Percentiles rank a stretch among this genome's conserved stretches.
Conservation (phyloP, 768 basidiomycete genomes). For the Agrocybe praecox region DNA sequence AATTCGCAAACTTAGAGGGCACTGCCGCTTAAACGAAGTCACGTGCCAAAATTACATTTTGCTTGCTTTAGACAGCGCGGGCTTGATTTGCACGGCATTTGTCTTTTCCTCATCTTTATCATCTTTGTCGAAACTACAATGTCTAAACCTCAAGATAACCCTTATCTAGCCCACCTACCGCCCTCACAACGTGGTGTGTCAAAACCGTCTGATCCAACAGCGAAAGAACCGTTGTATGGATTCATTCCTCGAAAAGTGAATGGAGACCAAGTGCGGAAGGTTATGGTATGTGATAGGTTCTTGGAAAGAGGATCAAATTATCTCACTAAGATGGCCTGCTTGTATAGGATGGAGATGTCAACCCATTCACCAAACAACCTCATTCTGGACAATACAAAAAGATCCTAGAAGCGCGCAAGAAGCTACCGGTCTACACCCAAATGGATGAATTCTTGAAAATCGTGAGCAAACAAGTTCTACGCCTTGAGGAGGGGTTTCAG, state of each 20-base stretch:
- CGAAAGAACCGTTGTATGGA: constrained; percentile 69
- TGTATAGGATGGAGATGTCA: constrained; percentile 46
- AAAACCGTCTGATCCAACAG: constrained; percentile 11
- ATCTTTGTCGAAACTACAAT: background rate
- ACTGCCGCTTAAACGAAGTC: background rate
- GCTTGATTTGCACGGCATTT: background rate
- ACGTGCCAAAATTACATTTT: background rate
- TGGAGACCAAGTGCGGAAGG: constrained; percentile 63
- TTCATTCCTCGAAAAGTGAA: constrained; percentile 72
- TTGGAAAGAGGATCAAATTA: background rate
- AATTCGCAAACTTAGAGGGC: too few relatives aligned
- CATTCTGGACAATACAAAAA: constrained; percentile 81
- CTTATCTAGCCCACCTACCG: constrained; percentile 55
- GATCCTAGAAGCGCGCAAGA: constrained; percentile 83
- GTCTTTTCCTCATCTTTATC: background rate
- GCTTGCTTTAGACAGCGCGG: background rate
- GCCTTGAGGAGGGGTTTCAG: constrained; percentile 45
- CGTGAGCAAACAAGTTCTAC: constrained; percentile 51
- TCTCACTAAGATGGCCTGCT: background rate
- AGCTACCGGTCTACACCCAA: constrained; percentile 88
- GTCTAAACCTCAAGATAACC: constrained; percentile 40
- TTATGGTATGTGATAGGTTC: constrained; percentile 56
- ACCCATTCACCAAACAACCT: constrained; percentile 86
- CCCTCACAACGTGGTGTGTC: constrained; percentile 35
- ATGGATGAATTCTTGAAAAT: constrained; percentile 93